These are phyloP conservation scores for Asterochloris erici DNA, from an alignment of 139 green algal species.

Conservation along the genomic window DNA sequence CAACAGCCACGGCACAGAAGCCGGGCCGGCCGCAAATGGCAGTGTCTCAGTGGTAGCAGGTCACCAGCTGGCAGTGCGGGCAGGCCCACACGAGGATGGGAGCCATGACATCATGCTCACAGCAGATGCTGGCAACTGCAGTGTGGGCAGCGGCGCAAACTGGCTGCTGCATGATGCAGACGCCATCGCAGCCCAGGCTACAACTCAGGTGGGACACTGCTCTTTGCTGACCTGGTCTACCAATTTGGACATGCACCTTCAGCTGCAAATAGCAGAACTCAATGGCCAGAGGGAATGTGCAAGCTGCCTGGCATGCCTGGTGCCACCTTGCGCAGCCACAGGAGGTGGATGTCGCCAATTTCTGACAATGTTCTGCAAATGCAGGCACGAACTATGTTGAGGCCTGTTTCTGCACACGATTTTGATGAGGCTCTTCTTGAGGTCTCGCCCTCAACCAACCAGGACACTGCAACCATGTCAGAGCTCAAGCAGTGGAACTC, in stretches of 20 bases:
- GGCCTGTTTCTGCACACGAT: conserved; percentile 24
- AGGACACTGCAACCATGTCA: conserved; percentile 21
- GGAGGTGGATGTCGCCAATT: not conserved
- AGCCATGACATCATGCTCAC: no score
- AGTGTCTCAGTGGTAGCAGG: no score
- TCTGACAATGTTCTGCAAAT: not conserved
- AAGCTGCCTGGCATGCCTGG: not conserved
- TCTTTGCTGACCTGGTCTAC: not conserved
- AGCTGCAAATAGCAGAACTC: not conserved
- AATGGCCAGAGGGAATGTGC: not conserved
- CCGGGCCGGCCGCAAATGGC: no score
- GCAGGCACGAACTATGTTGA: conserved; percentile 11
- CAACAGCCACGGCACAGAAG: no score
- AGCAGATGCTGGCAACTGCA: no score
- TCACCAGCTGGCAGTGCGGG: no score
- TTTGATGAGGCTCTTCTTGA: conserved; percentile 33
- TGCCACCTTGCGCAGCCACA: not conserved
- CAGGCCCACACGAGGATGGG: no score
- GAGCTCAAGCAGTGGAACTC: conserved; percentile 38
- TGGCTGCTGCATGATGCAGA: no score
- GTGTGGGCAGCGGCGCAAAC: no score
- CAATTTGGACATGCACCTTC: not conserved
- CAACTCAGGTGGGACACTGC: no score
- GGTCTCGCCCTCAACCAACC: conserved; percentile 27
- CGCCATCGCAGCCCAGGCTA: no score